Base-by-base conservation (phyloP, 2,329 filamentous ascomycete species). In the Talaromyces sp. region DNA sequence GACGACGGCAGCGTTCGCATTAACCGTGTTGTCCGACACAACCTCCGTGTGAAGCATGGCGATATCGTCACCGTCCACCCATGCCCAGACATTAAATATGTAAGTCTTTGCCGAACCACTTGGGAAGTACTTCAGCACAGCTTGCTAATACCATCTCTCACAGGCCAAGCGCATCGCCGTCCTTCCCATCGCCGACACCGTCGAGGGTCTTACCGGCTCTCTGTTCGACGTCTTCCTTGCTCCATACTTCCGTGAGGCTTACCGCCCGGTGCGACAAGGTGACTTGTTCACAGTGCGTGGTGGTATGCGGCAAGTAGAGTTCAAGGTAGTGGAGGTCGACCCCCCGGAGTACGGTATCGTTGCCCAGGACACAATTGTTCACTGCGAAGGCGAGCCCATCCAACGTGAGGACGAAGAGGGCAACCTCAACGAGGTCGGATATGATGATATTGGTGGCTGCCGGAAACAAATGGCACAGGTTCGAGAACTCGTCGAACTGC, bases 381-480 rank as follows among this genome's bases (percentile, higher is more conserved):
- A 99, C 83, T 98, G 95, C 80, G 95, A 99, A 79, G 95, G 95
- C 66, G 93, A 96, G 77, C 89, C 89, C 30, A 97, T 99, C 71
- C 92, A 98, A 82, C 93, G 95, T 70, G 95, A 99, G 71, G 95
- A 99, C 73, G 95, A 99, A 79, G 95, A 99, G 84, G 96, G 96
- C 77, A 99, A 98, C 81, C 84, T 99, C 69, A 99, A 98, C 76
- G 95, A 99, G 80, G 95, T 99, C 68, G 95, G 95, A 56, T 99
- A 99, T 76, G 95, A 99, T 73, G 95, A 99, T 75, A 99, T 99
- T 80, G 95, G 95, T 85, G 95, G 95, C 69, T 98, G 95, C 86
- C 87, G 95, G 75, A 99, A 99, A 83, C 95, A 99, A 82, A 98
- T 99, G 95, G 95, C 95, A 66, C 95, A 99, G 84, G 96, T 99